Evolutionary conservation across 208 protist genomes (phyloP), one percentile per base, ranked within the genome.

Genomic region (Leishmania aethiopica): DNA sequence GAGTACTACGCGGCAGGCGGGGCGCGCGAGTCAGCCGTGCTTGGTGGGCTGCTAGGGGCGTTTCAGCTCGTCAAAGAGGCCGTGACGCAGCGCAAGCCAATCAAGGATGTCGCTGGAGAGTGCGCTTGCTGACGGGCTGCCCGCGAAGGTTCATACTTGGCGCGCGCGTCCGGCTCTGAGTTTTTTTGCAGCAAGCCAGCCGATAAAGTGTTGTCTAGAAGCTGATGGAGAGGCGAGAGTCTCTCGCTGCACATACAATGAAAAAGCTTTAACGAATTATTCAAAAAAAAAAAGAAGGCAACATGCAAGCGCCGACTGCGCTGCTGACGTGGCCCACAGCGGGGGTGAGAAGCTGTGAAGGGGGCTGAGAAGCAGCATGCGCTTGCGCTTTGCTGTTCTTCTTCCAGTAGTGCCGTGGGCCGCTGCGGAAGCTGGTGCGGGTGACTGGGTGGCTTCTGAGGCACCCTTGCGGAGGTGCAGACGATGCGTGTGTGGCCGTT

Each of bases 21-120:
- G 37, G 86, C 92, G 37, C 80, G 87, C 22, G 94, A 97, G 87
- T 67, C 79, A 4, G 85, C 87, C 3, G 86, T 89, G 28, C 89
- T 97, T 22, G 81, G 83, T 74, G 94, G 92, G 40, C 74, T 97
- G 40, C 83, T 97, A n/a, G 92, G 90, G 40, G 91, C 91, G 0
- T 95, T 97, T 83, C 94, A 97, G 76, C 82, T 97, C 6, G 92
- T 96, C 62, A 95, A 95, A 78, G 94, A 97, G 83, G 88, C 91
- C 0, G 86, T 97, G 32, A 95, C 92, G 82, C 90, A 93, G 80
- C 88, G 89, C 11, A 92, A 92, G 82, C 80, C 86, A n/a, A 92
- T 97, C 28, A 86, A 81, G 72, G 88, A 83, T 8, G 82, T 96
- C 2, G 81, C 84, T 0, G 67, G 71, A 3, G 84, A 84, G 59